A percentile compares a stretch with the other conserved stretches of the same genome.
phyloP scores from a whole-genome alignment of 306 rosid species.

The Biancaea sappan region DNA sequence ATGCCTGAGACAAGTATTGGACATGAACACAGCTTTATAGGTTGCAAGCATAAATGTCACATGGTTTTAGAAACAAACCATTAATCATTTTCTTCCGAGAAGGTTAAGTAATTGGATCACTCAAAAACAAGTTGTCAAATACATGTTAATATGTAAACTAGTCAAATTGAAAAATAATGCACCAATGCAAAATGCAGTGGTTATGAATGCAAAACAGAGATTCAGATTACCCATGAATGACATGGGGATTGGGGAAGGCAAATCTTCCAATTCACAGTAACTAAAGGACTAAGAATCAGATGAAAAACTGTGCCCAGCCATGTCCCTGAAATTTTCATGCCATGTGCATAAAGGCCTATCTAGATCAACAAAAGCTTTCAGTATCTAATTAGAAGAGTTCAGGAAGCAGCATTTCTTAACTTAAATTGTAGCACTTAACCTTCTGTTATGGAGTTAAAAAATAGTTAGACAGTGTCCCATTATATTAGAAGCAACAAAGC shows the following conservation, averaged over 20 bases:
- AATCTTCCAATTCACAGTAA: slow-evolving; percentile 22
- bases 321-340: background rate
- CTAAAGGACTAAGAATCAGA: slow-evolving; percentile 9
- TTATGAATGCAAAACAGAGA: background rate
- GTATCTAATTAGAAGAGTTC: slow-evolving; percentile 27
- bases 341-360: background rate
- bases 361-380: slow-evolving; percentile 14
- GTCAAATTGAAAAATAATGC: background rate
- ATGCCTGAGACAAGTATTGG: background rate
- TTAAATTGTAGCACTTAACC: slow-evolving; percentile 15
- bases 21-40: background rate
- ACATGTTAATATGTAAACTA: background rate
- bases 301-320: background rate
- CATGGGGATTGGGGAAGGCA: slow-evolving; percentile 11
- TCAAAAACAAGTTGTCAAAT: background rate
- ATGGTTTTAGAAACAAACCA: background rate
- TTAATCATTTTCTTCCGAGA: background rate
- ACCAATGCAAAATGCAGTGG: background rate
- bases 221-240: background rate
- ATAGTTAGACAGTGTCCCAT: slow-evolving; percentile 9
- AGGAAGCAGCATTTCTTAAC: slow-evolving; percentile 24
- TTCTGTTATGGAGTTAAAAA: slow-evolving; percentile 16
- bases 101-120: background rate
- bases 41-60: background rate
- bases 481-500: slow-evolving; percentile 27